Percentiles rank a stretch among this genome's conserved stretches.
These are phyloP conservation scores for Dichomitus squalens DNA, from an alignment of 1,284 basidiomycete species.

Conservation along the genomic window DNA sequence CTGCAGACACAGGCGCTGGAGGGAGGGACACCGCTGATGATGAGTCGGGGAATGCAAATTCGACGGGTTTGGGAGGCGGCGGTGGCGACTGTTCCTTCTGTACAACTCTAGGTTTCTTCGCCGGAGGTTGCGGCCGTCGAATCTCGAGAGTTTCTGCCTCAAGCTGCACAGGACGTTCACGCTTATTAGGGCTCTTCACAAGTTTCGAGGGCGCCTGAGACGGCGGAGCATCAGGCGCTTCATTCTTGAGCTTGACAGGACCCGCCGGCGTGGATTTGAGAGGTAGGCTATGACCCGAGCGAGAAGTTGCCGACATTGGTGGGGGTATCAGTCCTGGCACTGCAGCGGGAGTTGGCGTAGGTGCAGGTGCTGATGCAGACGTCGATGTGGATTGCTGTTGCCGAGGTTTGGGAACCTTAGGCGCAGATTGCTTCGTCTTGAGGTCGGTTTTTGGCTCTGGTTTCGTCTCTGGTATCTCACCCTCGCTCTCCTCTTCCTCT, in stretches of 20 bases:
- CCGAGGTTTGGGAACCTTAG: not conserved
- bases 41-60: constrained; percentile 29
- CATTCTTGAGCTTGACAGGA: not conserved
- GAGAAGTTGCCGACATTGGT: no score
- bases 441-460: not conserved
- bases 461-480: constrained; percentile 27
- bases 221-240: constrained; percentile 1
- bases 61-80: constrained; percentile 37
- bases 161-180: constrained; percentile 36
- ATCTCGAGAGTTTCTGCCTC: constrained; percentile 44
- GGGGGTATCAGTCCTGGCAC: no score
- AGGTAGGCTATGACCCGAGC: constrained; percentile 2
- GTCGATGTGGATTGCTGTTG: not conserved
- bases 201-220: not conserved
- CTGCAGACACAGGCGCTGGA: constrained; percentile 10
- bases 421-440: constrained; percentile 13
- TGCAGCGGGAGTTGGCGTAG: not conserved
- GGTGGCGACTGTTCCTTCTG: constrained; percentile 30
- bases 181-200: constrained; percentile 25
- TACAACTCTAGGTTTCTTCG: constrained; percentile 15
- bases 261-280: constrained; percentile 10
- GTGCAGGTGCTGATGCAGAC: not conserved
- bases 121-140: constrained; percentile 31
- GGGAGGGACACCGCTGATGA: constrained; percentile 19
- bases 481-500: constrained; percentile 43